Conservation (phyloP, 2,329 filamentous ascomycete species). For the Aspergillus carbonarius region DNA sequence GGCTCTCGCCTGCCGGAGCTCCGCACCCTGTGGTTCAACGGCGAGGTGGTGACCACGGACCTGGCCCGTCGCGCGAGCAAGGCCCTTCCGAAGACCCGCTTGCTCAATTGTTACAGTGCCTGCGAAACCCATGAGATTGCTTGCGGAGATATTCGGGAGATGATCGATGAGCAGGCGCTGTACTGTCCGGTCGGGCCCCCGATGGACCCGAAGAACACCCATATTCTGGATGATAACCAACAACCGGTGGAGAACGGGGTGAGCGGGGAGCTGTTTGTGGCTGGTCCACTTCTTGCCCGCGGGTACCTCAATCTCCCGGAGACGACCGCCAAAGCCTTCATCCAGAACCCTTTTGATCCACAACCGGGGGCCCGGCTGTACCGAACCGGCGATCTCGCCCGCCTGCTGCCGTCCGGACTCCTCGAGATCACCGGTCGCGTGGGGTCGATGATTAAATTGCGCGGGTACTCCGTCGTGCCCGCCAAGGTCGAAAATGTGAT, state of each 20-base stretch:
- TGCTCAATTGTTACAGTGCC: conserved; percentile 79
- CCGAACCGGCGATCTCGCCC: conserved; percentile 69
- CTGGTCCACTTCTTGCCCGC: conserved; percentile 69
- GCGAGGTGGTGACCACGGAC: conserved; percentile 78
- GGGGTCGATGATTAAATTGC: conserved; percentile 77
- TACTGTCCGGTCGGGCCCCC: conserved; percentile 75
- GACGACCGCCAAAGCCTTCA: conserved; percentile 71
- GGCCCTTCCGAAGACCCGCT: conserved; percentile 65
- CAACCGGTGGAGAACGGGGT: conserved; percentile 62
- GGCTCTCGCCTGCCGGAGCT: conserved; percentile 63
- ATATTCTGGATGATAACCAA: conserved; percentile 69
- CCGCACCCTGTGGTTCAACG: conserved; percentile 74
- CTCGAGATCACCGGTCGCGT: conserved; percentile 75
- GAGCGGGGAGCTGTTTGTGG: conserved; percentile 72
- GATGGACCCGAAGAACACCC: conserved; percentile 65
- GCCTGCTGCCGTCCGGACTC: conserved; percentile 64
- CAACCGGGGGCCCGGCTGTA: conserved; percentile 68
- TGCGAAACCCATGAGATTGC: conserved; percentile 81
- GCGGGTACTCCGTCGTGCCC: conserved; percentile 75
- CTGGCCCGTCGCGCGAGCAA: conserved; percentile 67
- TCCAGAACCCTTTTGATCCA: conserved; percentile 62
- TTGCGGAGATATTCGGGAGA: conserved; percentile 70
- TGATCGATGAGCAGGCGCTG: conserved; percentile 62
- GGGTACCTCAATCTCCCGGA: conserved; percentile 80
- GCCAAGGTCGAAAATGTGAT: conserved; percentile 74